Base-by-base conservation (phyloP, 192 early-diverging fungal species). In the Entophlyctis luteolus region DNA sequence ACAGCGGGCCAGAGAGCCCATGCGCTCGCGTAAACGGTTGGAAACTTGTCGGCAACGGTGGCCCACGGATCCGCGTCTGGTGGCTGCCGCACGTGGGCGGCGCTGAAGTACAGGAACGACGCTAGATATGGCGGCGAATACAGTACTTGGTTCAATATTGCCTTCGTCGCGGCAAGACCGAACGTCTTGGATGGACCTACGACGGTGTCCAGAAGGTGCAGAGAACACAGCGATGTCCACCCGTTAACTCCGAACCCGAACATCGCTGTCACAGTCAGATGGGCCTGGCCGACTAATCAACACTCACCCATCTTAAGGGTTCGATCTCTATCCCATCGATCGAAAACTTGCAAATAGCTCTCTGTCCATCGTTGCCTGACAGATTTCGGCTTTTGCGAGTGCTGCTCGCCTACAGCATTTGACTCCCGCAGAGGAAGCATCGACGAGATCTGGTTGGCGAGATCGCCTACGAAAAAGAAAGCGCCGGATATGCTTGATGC, bases 181-280 rank as follows among this genome's bases (percentile, higher is more conserved):
- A 66, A 27, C 3, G 63, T 54, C 33, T 55, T 55, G 23, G 50
- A n/a, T 1, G 63, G 52, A 12, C 63, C 63, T 36, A 66, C 18
- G 0, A 39, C 35, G 2, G 39, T 50, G 36, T 66, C 63, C 0
- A 66, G 52, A 20, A 66, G 6, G 3, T 66, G 63, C 22, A 66
- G 55, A 34, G 16, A 48, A 16, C 49, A 23, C 10, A 66, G 35
- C 25, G 54, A 66, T 33, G 35, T 54, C 63, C 63, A 66, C 16
- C 63, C 63, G 35, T 66, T 66, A 4, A 66, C 63, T 4, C 48
- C 50, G 35, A 55, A 54, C 1, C 63, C 63, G 28, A 66, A 66
- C n/a, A 42, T 12, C 35, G 63, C 63, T 54, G 63, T n/a, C n/a
- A n/a, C n/a, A n/a, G n/a, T n/a, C n/a, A n/a, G n/a, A n/a, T 32